phyloP scores from a whole-genome alignment of 2,329 filamentous ascomycete genomes.

The Xylaria sp. region DNA sequence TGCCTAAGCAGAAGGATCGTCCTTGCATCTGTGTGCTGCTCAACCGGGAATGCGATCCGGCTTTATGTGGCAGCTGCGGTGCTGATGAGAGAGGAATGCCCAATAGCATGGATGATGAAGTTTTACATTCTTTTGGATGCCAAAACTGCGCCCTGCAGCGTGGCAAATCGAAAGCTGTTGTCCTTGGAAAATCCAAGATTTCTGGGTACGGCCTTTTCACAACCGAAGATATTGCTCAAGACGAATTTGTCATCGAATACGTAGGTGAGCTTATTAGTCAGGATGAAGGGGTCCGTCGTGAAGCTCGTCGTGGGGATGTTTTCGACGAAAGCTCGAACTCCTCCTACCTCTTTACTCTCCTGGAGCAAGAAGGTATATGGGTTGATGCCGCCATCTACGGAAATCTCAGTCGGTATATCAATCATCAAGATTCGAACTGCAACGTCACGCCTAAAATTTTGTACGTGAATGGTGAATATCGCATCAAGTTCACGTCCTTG shows the following conservation, averaged over 20 bases:
- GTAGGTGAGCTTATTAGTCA: conserved; percentile 79
- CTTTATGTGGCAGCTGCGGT: conserved; percentile 77
- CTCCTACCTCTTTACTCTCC: conserved; percentile 71
- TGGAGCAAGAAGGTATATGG: conserved; percentile 70
- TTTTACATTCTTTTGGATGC: conserved; percentile 68
- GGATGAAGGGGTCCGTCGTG: conserved; percentile 74
- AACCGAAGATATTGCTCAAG: conserved; percentile 71
- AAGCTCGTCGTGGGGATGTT: conserved; percentile 67
- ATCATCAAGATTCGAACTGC: conserved; percentile 72
- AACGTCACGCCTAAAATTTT: conserved; percentile 72
- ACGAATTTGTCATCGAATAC: conserved; percentile 84
- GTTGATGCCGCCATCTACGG: conserved; percentile 81
- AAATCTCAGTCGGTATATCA: conserved; percentile 85
- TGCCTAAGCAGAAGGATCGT: conserved; percentile 64
- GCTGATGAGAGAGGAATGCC: conserved; percentile 75
- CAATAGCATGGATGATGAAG: conserved; percentile 68
- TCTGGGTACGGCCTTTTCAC: conserved; percentile 81
- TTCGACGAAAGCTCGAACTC: conserved; percentile 71
- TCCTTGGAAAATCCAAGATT: conserved; percentile 76
- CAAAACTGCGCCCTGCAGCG: conserved; percentile 79
- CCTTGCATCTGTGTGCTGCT: conserved; percentile 77
- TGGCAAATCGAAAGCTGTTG: conserved; percentile 69
- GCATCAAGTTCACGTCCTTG: conserved; percentile 78
- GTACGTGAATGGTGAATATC: conserved; percentile 78
- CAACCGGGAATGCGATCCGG: conserved; percentile 83